Evolutionary conservation across 2,329 filamentous ascomycete species (phyloP).

Genomic region (Emergomyces africanus): DNA sequence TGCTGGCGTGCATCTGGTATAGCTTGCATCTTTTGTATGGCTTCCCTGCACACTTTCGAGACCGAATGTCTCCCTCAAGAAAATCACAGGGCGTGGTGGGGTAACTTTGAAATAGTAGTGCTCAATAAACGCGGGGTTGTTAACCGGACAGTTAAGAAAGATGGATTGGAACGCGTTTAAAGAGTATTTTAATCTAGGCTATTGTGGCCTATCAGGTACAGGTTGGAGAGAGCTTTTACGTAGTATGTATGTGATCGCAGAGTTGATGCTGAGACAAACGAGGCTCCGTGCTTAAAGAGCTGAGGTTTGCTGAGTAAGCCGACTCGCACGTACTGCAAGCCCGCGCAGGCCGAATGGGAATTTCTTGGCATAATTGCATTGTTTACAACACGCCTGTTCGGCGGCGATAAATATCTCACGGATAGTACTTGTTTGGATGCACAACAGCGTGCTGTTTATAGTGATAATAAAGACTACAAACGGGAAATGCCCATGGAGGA

Average conservation of each 20-base stretch:
- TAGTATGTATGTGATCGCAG: neutral
- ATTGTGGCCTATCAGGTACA: neutral
- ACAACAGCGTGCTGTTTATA: neutral
- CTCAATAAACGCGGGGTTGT: neutral
- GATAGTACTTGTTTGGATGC: neutral
- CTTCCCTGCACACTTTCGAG: slow-evolving; percentile 3
- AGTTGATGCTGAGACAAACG: neutral
- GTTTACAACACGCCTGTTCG: neutral
- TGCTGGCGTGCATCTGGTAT: slow-evolving; percentile 65
- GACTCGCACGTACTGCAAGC: neutral
- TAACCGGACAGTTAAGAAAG: neutral
- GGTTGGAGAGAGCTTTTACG: neutral
- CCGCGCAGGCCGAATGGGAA: neutral
- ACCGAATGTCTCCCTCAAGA: neutral
- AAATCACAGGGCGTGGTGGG: neutral
- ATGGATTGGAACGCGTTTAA: neutral
- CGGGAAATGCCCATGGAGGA: neutral
- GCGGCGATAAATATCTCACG: neutral
- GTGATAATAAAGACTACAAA: neutral
- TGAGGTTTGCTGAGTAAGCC: neutral
- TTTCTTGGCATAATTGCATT: neutral
- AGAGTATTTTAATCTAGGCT: neutral
- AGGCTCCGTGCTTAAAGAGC: neutral
- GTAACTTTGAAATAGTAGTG: neutral
- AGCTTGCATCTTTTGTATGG: slow-evolving; percentile 41